Conservation (phyloP, 2,329 filamentous ascomycete species). For the Neocucurbitaria cava region DNA sequence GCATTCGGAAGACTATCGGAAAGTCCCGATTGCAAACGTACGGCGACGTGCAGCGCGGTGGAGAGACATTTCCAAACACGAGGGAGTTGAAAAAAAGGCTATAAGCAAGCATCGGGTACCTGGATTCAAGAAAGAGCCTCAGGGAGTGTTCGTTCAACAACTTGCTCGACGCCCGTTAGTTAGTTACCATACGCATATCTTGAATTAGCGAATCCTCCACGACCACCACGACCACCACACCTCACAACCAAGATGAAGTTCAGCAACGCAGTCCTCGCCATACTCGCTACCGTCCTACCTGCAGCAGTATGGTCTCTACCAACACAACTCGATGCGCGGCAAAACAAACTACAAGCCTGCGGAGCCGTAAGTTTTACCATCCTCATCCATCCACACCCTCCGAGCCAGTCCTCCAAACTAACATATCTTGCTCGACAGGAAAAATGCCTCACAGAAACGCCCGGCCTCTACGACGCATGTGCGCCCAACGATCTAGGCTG, state of each 20-base stretch:
- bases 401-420: background rate
- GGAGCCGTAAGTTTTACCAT: conserved; percentile 21
- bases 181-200: too few relatives aligned
- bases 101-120: background rate
- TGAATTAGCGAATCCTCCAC: too few relatives aligned
- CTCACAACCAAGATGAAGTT: conserved; percentile 20
- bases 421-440: conserved; percentile 4
- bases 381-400: too few relatives aligned
- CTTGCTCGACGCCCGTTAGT: background rate
- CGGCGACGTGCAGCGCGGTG: conserved; percentile 10
- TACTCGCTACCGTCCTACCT: conserved; percentile 8
- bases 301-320: conserved; percentile 16
- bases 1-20: conserved; percentile 14
- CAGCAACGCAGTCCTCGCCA: conserved; percentile 6
- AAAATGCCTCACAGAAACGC: conserved; percentile 15
- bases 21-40: conserved; percentile 18
- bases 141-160: too few relatives aligned
- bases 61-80: background rate
- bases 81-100: background rate
- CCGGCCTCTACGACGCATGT: conserved; percentile 13
- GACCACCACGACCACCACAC: too few relatives aligned
- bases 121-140: too few relatives aligned
- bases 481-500: conserved; percentile 13
- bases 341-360: conserved; percentile 20
- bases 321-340: conserved; percentile 2